Base-by-base conservation (phyloP, 148 eudicot genomes). In the Cornus kousa region DNA sequence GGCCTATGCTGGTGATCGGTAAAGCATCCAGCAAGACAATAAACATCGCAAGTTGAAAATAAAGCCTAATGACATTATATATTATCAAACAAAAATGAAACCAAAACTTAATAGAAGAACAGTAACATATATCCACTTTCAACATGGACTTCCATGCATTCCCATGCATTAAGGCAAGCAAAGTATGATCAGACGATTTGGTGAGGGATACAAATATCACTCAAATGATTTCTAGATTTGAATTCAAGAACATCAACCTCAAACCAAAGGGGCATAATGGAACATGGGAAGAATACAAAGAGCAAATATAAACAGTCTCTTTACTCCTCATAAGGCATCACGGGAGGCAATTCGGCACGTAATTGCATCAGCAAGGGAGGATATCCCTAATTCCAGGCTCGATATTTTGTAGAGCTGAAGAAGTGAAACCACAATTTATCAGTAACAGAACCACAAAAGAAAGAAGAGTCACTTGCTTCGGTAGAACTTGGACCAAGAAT, bases 291-390 rank as follows among this genome's bases (percentile, higher is more conserved):
- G 66, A 17, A 62, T 20, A 62, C 17, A 7, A n/a, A 7, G 53
- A 50, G 55, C 53, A 77, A 50, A 19, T 19, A 31, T 50, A 43
- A 16, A 48, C 22, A 12, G 66, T 50, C 40, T 46, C 57, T 22
- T 50, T 55, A 14, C 39, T 39, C 24, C 64, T 85, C 76, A 95
- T 72, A 95, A 85, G n/a, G 98, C 91, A 83, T 93, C 98, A 11
- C 97, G 90, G 66, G 92, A 89, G 79, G 97, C 97, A 86, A 95
- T 90, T 71, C 97, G 85, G 87, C 98, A 93, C 40, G 90, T 83
- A 81, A 93, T 91, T 55, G 98, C 96, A 83, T 95, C 98, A 40
- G 88, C 88, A 28, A 93, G 86, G 8, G 97, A 80, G 24, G 97
- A 91, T 77, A 95, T 81, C 31, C 84, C 92, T 72, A 93, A 74